Evolutionary conservation across 2,329 filamentous ascomycete species (phyloP).

Genomic region (Fusarium nematophilum): DNA sequence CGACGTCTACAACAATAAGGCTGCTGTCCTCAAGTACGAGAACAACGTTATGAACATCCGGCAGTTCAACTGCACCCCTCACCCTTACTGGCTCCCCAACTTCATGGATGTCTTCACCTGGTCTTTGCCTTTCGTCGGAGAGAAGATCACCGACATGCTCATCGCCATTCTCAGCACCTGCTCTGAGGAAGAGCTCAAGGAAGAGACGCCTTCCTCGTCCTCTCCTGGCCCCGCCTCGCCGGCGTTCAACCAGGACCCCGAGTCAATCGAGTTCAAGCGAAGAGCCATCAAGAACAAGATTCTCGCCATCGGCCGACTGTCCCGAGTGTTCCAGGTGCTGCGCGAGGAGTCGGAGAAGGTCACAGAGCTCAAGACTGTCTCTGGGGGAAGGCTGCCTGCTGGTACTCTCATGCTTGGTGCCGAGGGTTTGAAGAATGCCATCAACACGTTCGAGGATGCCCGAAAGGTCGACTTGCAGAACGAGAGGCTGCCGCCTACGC

Average conservation of each 20-base stretch:
- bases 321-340: constrained; percentile 97
- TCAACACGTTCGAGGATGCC: constrained; percentile 95
- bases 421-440: constrained; percentile 98
- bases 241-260: constrained; percentile 74
- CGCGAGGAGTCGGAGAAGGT: constrained; percentile 97
- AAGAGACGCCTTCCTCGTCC: constrained; percentile 78
- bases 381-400: constrained; percentile 90
- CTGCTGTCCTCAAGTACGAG: constrained; percentile 97
- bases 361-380: constrained; percentile 96
- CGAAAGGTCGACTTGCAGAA: constrained; percentile 97
- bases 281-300: constrained; percentile 99
- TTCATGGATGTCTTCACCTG: constrained; percentile 99
- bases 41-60: constrained; percentile 99
- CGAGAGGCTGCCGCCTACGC: constrained; percentile 89
- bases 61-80: constrained; percentile 99
- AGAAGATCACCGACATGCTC: constrained; percentile 99
- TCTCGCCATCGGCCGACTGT: constrained; percentile 93
- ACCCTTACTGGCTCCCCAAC: constrained; percentile 99
- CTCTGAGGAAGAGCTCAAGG: constrained; percentile 98
- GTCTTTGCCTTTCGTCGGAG: constrained; percentile 97
- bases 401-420: constrained; percentile 98
- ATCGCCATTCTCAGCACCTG: constrained; percentile 98
- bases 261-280: constrained; percentile 92
- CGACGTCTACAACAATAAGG: constrained; percentile 99
- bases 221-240: constrained; percentile 81